Conservation (phyloP, 306 rosid species). For the Prunus padus region DNA sequence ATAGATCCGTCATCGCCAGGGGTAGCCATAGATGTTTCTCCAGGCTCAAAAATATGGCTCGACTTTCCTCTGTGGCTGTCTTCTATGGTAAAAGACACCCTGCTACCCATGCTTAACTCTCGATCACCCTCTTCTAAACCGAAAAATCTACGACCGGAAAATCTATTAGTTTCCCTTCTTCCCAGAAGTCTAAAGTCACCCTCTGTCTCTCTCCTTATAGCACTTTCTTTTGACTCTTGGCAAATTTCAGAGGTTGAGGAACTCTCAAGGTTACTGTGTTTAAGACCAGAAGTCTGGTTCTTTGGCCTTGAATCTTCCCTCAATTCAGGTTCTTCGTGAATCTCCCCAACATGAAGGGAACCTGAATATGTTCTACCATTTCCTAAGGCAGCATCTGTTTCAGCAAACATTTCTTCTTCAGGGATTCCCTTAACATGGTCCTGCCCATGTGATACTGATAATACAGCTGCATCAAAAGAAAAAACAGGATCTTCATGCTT, state of each 20-base stretch:
- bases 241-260: conserved; percentile 55
- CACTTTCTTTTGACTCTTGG: conserved; percentile 70
- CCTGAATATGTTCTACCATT: conserved; percentile 34
- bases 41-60: conserved; percentile 53
- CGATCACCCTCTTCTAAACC: conserved; percentile 74
- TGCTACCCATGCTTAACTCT: conserved; percentile 49
- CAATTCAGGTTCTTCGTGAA: conserved; percentile 56
- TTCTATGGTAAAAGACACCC: conserved; percentile 74
- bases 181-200: conserved; percentile 90
- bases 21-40: conserved; percentile 57
- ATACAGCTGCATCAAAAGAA: conserved; percentile 93
- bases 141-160: conserved; percentile 62
- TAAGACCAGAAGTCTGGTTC: conserved; percentile 37
- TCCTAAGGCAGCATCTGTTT: conserved; percentile 37
- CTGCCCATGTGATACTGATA: conserved; percentile 72
- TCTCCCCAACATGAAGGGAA: conserved; percentile 45
- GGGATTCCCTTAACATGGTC: conserved; percentile 73
- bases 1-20: conserved; percentile 62
- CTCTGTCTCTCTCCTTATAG: conserved; percentile 96
- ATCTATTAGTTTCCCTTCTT: conserved; percentile 70
- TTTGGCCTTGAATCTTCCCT: conserved; percentile 30
- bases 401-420: conserved; percentile 62
- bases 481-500: conserved; percentile 57
- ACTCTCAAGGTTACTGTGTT: conserved; percentile 42
- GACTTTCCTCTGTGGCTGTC: conserved; percentile 51